Conservation (phyloP, 139 green algal species). For the Tetraselmis chui region DNA sequence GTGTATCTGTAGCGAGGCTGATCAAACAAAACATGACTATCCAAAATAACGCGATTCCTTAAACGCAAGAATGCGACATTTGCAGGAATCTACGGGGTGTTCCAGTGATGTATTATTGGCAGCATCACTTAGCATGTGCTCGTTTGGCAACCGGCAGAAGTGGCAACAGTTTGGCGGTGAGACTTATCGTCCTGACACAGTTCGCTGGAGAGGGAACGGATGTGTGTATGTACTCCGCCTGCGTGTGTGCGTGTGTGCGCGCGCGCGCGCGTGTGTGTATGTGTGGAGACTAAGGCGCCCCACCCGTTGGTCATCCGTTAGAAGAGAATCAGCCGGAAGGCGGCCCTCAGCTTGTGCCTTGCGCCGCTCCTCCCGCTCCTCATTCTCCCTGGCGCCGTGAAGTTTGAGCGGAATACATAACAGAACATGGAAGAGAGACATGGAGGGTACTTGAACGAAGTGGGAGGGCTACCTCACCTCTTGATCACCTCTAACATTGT, state of each 20-base stretch:
- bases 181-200: no score
- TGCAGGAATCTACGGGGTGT: no score
- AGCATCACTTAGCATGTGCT: no score
- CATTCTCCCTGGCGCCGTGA: constrained; percentile 81
- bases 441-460: background rate
- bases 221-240: background rate
- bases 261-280: background rate
- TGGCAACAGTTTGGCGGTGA: no score
- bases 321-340: constrained; percentile 11
- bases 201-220: no score
- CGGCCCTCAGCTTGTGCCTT: constrained; percentile 14
- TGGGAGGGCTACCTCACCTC: constrained; percentile 31
- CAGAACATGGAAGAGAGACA: background rate
- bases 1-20: background rate
- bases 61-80: no score
- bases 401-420: no score
- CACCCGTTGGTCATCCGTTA: constrained; percentile 29
- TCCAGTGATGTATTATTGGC: no score
- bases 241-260: background rate
- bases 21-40: no score
- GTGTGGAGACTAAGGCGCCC: background rate
- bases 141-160: no score
- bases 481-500: constrained; percentile 85
- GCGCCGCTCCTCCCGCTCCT: constrained; percentile 52
- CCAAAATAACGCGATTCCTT: no score